Evolutionary conservation across 805 yeast species (phyloP).

Genomic region (Spathaspora sp.): DNA sequence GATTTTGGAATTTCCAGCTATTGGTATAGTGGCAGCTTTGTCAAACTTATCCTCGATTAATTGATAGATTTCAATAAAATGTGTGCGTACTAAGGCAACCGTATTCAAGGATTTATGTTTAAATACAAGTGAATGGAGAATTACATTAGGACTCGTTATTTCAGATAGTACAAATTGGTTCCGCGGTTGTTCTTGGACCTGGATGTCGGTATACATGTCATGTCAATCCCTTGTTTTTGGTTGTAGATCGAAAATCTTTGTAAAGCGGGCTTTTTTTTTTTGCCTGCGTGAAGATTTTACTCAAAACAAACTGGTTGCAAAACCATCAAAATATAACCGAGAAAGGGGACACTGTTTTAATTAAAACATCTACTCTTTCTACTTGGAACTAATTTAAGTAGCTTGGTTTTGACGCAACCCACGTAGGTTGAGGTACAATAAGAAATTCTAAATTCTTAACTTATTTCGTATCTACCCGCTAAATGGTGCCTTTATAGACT

Average conservation of each 20-base stretch:
- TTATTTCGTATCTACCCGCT: too few species aligned
- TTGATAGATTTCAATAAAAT: not conserved
- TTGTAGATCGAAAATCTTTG: not conserved
- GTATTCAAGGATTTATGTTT: not conserved
- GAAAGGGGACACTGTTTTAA: too few species aligned
- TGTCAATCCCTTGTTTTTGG: not conserved
- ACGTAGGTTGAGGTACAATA: too few species aligned
- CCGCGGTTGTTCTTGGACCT: not conserved
- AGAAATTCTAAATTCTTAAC: too few species aligned
- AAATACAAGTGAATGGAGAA: not conserved
- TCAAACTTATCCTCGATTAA: not conserved
- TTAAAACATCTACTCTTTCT: too few species aligned
- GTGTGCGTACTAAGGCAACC: not conserved
- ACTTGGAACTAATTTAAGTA: too few species aligned
- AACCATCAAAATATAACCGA: too few species aligned
- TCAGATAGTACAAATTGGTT: conserved; percentile 1
- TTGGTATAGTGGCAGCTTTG: not conserved
- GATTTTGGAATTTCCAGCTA: not conserved
- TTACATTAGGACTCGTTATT: not conserved
- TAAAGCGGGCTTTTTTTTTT: not conserved
- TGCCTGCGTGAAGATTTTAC: too few species aligned
- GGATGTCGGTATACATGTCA: not conserved
- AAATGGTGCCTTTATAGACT: too few species aligned
- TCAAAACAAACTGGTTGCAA: too few species aligned
- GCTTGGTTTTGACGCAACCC: too few species aligned